Evolutionary conservation across 2,329 filamentous ascomycete genomes (phyloP).

Genomic region (Beauveria caledonica): DNA sequence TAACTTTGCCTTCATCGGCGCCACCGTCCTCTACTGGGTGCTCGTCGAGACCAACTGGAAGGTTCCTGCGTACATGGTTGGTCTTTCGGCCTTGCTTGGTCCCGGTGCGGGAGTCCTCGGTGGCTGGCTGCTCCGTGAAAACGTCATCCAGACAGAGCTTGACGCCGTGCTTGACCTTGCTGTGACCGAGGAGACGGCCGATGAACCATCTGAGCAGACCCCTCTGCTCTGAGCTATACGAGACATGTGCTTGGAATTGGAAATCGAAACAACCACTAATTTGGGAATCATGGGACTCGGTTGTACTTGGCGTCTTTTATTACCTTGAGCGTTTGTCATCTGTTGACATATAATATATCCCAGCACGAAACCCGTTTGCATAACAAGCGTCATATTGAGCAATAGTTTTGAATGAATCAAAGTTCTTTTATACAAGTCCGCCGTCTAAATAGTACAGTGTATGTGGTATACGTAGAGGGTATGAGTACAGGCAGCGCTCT

Average conservation of each 20-base stretch:
- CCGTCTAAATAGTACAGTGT: slow-evolving; percentile 18
- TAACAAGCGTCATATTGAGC: neutral
- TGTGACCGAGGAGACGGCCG: slow-evolving; percentile 12
- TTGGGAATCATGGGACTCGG: neutral
- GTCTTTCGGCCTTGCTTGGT: slow-evolving; percentile 24
- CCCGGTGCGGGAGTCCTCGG: slow-evolving; percentile 31
- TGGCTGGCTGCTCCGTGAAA: slow-evolving; percentile 33
- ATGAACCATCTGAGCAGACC: slow-evolving; percentile 4
- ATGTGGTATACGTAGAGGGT: slow-evolving; percentile 13
- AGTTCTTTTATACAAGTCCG: slow-evolving; percentile 14
- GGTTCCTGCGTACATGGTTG: slow-evolving; percentile 25
- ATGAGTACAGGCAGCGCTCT: slow-evolving; percentile 10
- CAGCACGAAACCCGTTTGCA: neutral
- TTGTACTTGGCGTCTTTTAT: neutral
- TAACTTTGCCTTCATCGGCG: slow-evolving; percentile 34
- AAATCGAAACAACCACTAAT: neutral
- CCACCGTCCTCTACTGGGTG: slow-evolving; percentile 46
- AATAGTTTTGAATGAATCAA: neutral
- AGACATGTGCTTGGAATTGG: neutral
- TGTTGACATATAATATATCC: neutral
- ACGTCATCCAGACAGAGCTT: slow-evolving; percentile 22
- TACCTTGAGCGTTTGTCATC: neutral
- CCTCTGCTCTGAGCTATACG: neutral
- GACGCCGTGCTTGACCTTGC: slow-evolving; percentile 11
- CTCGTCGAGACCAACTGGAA: slow-evolving; percentile 41